Conservation (phyloP, 2,329 filamentous ascomycete genomes). For the Metarhizium brunneum region DNA sequence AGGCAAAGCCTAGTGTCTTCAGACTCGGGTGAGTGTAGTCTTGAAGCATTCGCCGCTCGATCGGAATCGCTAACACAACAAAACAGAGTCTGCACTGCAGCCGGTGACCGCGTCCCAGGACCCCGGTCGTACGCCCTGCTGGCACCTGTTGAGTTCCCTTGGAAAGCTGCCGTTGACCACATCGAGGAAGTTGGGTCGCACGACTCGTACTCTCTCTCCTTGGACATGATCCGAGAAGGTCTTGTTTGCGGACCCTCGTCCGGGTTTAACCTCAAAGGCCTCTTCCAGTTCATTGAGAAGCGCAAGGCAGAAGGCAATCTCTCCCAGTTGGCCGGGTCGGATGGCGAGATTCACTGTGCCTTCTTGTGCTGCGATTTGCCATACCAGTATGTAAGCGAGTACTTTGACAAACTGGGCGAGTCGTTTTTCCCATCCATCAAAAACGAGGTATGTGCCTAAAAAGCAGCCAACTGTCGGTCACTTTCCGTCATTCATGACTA, state of each 20-base stretch:
- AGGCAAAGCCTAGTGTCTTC: slow-evolving; percentile 37
- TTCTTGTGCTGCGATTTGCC: slow-evolving; percentile 56
- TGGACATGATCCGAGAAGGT: slow-evolving; percentile 46
- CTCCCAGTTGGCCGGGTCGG: slow-evolving; percentile 29
- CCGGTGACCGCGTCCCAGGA: slow-evolving; percentile 49
- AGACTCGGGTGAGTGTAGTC: slow-evolving; percentile 19
- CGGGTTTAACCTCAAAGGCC: slow-evolving; percentile 46
- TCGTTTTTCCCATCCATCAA: slow-evolving; percentile 39
- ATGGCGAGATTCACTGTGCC: slow-evolving; percentile 41
- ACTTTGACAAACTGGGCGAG: slow-evolving; percentile 45
- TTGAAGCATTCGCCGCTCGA: too few species aligned
- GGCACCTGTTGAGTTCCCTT: slow-evolving; percentile 45
- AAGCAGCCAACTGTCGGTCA: too few species aligned
- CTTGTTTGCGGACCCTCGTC: slow-evolving; percentile 52
- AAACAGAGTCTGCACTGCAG: slow-evolving; percentile 42
- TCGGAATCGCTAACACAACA: background rate
- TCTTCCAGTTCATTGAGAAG: slow-evolving; percentile 40
- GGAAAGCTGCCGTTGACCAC: slow-evolving; percentile 43
- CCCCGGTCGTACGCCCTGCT: slow-evolving; percentile 44
- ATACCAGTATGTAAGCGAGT: slow-evolving; percentile 53
- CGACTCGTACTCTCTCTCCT: slow-evolving; percentile 42
- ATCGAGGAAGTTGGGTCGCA: slow-evolving; percentile 47
- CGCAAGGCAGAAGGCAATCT: slow-evolving; percentile 36
- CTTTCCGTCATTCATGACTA: background rate
- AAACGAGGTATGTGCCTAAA: slow-evolving; percentile 24